These are phyloP conservation scores for Pseudevernia furfuracea DNA, from an alignment of 495 filamentous ascomycete genomes.

Conservation along the genomic window DNA sequence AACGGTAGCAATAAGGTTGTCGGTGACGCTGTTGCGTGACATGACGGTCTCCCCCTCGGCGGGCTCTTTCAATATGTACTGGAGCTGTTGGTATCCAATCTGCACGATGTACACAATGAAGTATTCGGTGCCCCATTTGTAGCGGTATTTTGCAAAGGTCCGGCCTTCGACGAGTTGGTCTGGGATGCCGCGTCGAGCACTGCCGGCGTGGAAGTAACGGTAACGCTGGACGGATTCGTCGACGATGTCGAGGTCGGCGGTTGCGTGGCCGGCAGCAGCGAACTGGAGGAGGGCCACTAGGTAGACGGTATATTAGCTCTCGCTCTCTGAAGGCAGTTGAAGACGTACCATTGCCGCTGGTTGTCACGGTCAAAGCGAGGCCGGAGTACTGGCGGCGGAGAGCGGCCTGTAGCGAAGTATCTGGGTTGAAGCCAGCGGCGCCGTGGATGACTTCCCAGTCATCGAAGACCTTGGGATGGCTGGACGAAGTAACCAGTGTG, in stretches of 20 bases:
- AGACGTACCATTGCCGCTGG: conserved; percentile 16
- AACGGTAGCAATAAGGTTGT: conserved; percentile 32
- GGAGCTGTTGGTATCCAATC: conserved; percentile 21
- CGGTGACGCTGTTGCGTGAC: conserved; percentile 31
- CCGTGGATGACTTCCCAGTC: conserved; percentile 18
- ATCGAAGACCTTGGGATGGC: conserved; percentile 14
- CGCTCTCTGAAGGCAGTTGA: too few species aligned
- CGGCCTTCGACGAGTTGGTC: conserved; percentile 30
- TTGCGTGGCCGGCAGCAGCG: conserved; percentile 37
- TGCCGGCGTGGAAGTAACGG: conserved; percentile 31
- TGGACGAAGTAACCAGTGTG: conserved; percentile 9
- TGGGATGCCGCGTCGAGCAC: conserved; percentile 25
- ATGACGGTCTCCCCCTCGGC: conserved; percentile 29
- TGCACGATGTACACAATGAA: conserved; percentile 38
- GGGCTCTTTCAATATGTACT: conserved; percentile 40
- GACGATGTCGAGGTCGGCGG: conserved; percentile 34
- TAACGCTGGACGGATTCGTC: conserved; percentile 34
- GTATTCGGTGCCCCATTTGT: conserved; percentile 34
- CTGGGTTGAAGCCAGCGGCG: conserved; percentile 8
- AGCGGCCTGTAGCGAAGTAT: conserved; percentile 17
- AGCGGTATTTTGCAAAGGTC: conserved; percentile 37
- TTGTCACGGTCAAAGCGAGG: conserved; percentile 20
- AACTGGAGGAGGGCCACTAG: conserved; percentile 31
- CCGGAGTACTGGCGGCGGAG: conserved; percentile 23
- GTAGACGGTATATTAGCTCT: background rate